Evolutionary conservation across 2,329 filamentous ascomycete genomes (phyloP), one percentile per base, ranked within the genome.

Genomic region (Magnaporthiopsis poae): DNA sequence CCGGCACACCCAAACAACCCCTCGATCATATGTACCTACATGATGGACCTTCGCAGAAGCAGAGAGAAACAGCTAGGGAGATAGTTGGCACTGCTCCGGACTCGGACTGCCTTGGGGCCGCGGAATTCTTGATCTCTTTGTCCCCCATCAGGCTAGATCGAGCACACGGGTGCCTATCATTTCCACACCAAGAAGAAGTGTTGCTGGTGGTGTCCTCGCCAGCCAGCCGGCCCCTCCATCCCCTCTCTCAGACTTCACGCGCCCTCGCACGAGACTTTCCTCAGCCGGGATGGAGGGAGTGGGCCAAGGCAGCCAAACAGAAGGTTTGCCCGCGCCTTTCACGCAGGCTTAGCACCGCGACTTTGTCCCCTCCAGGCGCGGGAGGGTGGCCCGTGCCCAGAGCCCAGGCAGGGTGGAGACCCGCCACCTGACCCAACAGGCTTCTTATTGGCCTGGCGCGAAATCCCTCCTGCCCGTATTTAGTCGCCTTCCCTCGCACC

Each of bases 201-300:
- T 31, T 36, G 31, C 35, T 12, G 36, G 18, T 62, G 61, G 29
- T 25, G 18, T 39, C 31, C 61, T 33, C 61, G 61, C 61, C 59
- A 36, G 61, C 31, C 21, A 62, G 27, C 31, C 33, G 36, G 33
- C 62, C 62, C 62, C 62, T 63, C 62, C 62, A 15, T 62, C 35
- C 15, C 21, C 33, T 27, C 18, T 61, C n/a, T 18, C 35, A 56
- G 46, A 25, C n/a, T 25, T 56, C 46, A 56, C 46, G 18, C 46
- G 46, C 46, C 18, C 46, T 25, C 21, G 46, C 46, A 56, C 46
- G 46, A 56, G 46, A 56, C 46, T 56, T 56, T 56, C 18, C 46
- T 25, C 46, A 56, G 46, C 46, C n/a, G 46, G 46, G 46, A 56
- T 56, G 46, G 18, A 56, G 21, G 46, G 46, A 11, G 46, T 21